Percentiles rank a stretch among this genome's conserved stretches.
These are phyloP conservation scores for Phaseolus lunatus DNA, from an alignment of 306 rosid genomes.

Conservation along the genomic window DNA sequence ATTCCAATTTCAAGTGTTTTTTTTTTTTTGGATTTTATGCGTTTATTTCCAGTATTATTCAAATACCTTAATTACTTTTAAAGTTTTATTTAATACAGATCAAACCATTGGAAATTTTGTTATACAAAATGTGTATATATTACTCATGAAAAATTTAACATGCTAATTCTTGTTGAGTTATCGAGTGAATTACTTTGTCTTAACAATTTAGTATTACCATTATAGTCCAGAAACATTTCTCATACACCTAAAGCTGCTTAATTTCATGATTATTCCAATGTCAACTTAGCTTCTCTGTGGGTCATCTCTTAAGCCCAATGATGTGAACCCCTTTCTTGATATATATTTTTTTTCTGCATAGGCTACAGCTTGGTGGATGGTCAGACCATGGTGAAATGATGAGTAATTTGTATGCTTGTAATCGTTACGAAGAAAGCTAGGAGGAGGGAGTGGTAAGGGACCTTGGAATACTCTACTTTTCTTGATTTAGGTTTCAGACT, in stretches of 20 bases:
- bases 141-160: slow-evolving; percentile 40
- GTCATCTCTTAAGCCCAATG: slow-evolving; percentile 85
- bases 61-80: slow-evolving; percentile 1
- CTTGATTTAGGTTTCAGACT: slow-evolving; percentile 33
- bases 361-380: slow-evolving; percentile 89
- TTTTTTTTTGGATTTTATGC: background rate
- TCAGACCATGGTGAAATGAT: slow-evolving; percentile 72
- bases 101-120: slow-evolving; percentile 71
- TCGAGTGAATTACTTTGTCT: slow-evolving; percentile 40
- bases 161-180: slow-evolving; percentile 47
- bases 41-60: slow-evolving; percentile 27
- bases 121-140: slow-evolving; percentile 76
- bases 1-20: slow-evolving; percentile 2
- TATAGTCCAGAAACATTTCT: slow-evolving; percentile 68
- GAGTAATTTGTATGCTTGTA: slow-evolving; percentile 76
- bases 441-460: slow-evolving; percentile 69
- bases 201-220: slow-evolving; percentile 47
- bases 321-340: slow-evolving; percentile 89
- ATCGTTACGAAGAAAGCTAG: slow-evolving; percentile 66
- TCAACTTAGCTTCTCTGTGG: slow-evolving; percentile 98
- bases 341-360: slow-evolving; percentile 44
- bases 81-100: slow-evolving; percentile 67
- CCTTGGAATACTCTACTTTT: slow-evolving; percentile 14
- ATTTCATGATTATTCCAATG: slow-evolving; percentile 91
- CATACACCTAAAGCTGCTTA: slow-evolving; percentile 91